Evolutionary conservation across 164 flowering plant species (phyloP).

Genomic region (Dillenia turbinata): DNA sequence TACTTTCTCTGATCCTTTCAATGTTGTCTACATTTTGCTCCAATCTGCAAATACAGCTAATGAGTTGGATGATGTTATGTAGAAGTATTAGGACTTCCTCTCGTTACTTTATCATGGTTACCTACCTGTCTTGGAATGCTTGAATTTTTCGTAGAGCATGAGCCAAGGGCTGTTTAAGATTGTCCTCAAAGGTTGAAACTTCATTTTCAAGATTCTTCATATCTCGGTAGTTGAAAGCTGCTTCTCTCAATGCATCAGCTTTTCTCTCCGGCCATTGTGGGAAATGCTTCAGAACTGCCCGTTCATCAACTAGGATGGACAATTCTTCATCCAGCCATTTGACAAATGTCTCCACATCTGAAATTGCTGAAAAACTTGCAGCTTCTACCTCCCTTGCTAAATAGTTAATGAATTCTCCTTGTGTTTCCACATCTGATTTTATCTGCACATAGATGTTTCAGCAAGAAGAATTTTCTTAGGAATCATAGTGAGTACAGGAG

Average conservation of each 20-base stretch:
- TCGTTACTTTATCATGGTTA: slow-evolving; percentile 9
- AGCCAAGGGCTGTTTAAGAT: slow-evolving; percentile 38
- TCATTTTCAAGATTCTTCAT: slow-evolving; percentile 54
- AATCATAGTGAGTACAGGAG: neutral
- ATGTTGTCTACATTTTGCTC: slow-evolving; percentile 44
- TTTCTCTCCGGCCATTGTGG: slow-evolving; percentile 81
- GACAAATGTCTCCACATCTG: slow-evolving; percentile 69
- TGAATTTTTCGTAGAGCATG: slow-evolving; percentile 48
- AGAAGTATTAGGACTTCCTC: too few species aligned
- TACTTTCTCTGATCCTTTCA: slow-evolving; percentile 48
- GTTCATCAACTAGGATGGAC: slow-evolving; percentile 67
- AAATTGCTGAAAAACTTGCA: slow-evolving; percentile 42
- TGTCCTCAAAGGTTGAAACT: slow-evolving; percentile 38
- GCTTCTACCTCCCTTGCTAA: slow-evolving; percentile 51
- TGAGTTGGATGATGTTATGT: neutral
- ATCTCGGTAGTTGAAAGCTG: slow-evolving; percentile 66
- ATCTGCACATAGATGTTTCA: slow-evolving; percentile 28
- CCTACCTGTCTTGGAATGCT: slow-evolving; percentile 73
- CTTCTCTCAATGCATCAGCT: slow-evolving; percentile 77
- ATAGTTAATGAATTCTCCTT: slow-evolving; percentile 45
- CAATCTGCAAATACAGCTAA: slow-evolving; percentile 36
- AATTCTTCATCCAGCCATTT: slow-evolving; percentile 70
- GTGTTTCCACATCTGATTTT: slow-evolving; percentile 64
- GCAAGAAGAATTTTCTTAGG: neutral
- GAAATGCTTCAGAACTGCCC: slow-evolving; percentile 85